phyloP scores from a whole-genome alignment of 2,329 filamentous ascomycete species.

The Sporothrix brasiliensis region DNA sequence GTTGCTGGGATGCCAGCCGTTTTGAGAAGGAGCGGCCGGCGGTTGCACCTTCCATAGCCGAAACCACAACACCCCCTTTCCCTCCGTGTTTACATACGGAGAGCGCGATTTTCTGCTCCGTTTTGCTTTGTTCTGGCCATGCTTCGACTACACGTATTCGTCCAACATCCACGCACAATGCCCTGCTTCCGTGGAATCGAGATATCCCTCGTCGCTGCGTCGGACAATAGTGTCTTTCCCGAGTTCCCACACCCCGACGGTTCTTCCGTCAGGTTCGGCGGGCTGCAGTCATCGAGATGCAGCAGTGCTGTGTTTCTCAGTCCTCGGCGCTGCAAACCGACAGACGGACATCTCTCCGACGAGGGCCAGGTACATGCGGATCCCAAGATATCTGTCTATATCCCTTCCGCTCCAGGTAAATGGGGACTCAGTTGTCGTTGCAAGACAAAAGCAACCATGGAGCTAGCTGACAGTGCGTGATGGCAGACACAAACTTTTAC shows the following conservation, averaged over 20 bases:
- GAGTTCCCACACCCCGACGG: constrained; percentile 61
- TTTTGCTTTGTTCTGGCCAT: too few species aligned
- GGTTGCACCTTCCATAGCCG: constrained; percentile 21
- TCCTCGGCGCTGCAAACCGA: constrained; percentile 17
- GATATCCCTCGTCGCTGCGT: constrained; percentile 46
- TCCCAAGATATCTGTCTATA: constrained; percentile 57
- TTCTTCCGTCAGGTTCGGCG: constrained; percentile 47
- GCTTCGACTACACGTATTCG: too few species aligned
- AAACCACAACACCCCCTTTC: background rate
- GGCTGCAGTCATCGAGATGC: constrained; percentile 23
- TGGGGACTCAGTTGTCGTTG: background rate
- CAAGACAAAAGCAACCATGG: background rate
- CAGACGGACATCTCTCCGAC: background rate
- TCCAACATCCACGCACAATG: constrained; percentile 43
- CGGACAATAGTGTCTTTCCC: constrained; percentile 48
- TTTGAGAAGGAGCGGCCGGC: constrained; percentile 8
- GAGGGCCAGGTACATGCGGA: constrained; percentile 40
- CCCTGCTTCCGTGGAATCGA: constrained; percentile 55
- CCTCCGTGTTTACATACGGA: background rate
- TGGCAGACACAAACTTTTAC: constrained; percentile 55
- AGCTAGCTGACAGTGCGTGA: background rate
- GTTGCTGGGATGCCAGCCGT: background rate
- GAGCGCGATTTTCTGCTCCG: constrained; percentile 1
- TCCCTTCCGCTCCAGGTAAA: constrained; percentile 58
- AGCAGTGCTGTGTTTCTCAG: constrained; percentile 27